Conservation (phyloP, 2,329 filamentous ascomycete genomes). For the Pseudopithomyces chartarum region DNA sequence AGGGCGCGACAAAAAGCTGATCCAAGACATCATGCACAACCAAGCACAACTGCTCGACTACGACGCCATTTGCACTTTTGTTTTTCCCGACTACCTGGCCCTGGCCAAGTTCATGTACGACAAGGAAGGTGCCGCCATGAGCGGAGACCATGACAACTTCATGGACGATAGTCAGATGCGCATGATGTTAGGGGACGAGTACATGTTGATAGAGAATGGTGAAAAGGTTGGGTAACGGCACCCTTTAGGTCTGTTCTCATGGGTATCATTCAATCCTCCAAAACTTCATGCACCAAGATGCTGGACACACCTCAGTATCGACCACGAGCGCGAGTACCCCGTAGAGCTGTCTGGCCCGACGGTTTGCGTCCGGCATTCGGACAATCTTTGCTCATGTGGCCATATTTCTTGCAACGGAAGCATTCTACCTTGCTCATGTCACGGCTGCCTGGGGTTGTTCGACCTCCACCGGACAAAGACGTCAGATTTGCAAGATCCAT, state of each 20-base stretch:
- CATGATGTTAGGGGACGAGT: conserved; percentile 56
- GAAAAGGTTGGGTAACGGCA: conserved; percentile 29
- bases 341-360: conserved; percentile 25
- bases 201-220: conserved; percentile 45
- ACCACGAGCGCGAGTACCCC: conserved; percentile 29
- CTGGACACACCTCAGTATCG: conserved; percentile 20
- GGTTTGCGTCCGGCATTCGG: conserved; percentile 38
- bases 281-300: background rate
- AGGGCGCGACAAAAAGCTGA: conserved; percentile 48
- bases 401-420: conserved; percentile 64
- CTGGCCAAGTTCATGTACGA: conserved; percentile 54
- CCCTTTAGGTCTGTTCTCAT: conserved; percentile 1
- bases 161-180: conserved; percentile 48
- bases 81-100: conserved; percentile 53
- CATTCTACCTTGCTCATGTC: conserved; percentile 55
- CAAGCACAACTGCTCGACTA: conserved; percentile 51
- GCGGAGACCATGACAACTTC: conserved; percentile 44
- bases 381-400: conserved; percentile 65
- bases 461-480: conserved; percentile 62
- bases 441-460: conserved; percentile 16
- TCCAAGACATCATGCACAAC: conserved; percentile 53
- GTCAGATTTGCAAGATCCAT: conserved; percentile 64
- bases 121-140: conserved; percentile 49
- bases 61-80: conserved; percentile 56
- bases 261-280: conserved; percentile 20